These are phyloP conservation scores for Aurinia saxatilis DNA, from an alignment of 345 rosid species.

Conservation along the genomic window DNA sequence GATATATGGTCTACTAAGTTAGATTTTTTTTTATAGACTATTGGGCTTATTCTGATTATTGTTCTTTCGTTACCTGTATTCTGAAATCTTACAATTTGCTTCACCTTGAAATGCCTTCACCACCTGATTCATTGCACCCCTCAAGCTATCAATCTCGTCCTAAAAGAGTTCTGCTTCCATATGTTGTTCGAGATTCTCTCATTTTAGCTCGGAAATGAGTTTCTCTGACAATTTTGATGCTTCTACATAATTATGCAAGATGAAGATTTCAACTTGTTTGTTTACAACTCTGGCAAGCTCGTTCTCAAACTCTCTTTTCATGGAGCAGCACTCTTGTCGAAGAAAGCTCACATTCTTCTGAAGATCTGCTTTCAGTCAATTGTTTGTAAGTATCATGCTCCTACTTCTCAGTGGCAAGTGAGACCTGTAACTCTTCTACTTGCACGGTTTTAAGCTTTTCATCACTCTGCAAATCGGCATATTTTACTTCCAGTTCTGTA, in stretches of 20 bases:
- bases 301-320: slow-evolving; percentile 78
- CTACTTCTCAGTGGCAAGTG: slow-evolving; percentile 53
- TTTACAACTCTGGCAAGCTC: slow-evolving; percentile 80
- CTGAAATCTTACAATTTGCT: slow-evolving; percentile 30
- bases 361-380: slow-evolving; percentile 57
- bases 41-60: too few relatives aligned
- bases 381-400: slow-evolving; percentile 44
- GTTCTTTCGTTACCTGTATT: slow-evolving; percentile 32
- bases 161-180: slow-evolving; percentile 59
- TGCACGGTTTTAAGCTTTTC: slow-evolving; percentile 38
- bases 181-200: slow-evolving; percentile 77
- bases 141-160: slow-evolving; percentile 60
- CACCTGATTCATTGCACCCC: slow-evolving; percentile 50
- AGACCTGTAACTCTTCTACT: slow-evolving; percentile 55
- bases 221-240: slow-evolving; percentile 63
- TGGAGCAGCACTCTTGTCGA: slow-evolving; percentile 57
- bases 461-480: slow-evolving; percentile 51
- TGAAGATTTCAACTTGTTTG: slow-evolving; percentile 72
- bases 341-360: slow-evolving; percentile 60
- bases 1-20: too few relatives aligned
- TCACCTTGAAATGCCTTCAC: slow-evolving; percentile 62
- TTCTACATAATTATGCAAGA: slow-evolving; percentile 63
- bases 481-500: slow-evolving; percentile 52
- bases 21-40: too few relatives aligned
- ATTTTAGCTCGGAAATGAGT: slow-evolving; percentile 62